Evolutionary conservation across 192 early-diverging fungal species (phyloP), one percentile per base, ranked within the genome.

Genomic region (Podila horticola): DNA sequence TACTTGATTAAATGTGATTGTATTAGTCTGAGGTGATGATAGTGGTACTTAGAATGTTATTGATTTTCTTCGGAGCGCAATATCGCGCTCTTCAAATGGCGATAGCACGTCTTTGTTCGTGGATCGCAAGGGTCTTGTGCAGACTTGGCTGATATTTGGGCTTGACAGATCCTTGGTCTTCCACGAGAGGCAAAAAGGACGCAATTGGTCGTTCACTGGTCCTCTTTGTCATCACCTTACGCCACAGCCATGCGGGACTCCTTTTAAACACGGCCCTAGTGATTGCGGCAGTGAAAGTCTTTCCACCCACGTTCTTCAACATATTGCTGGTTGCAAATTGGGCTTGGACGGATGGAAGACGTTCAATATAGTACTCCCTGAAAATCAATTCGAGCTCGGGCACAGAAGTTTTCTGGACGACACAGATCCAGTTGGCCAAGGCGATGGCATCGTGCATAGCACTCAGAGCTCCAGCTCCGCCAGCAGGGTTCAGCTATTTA

Each of bases 381-480:
- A 66, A 66, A 26, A 66, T 51, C 64, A 33, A 31, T 20, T 51
- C 30, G 22, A 66, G 28, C 0, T 66, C 64, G 8, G 17, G 22
- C 48, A 66, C 64, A 28, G 49, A 11, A n/a, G 28, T 66, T n/a
- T 22, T 51, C 48, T 50, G 50, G 19, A 67, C 22, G 41, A 29
- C 64, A 19, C 48, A 49, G 12, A 64, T 64, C 63, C 63, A 64
- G 22, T 64, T 64, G 41, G 63, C 63, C 41, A 64, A 17, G 10
- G 26, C 17, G 17, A 64, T 48, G 3, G 63, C 63, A 19, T 49
- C 63, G 5, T 64, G 63, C 63, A 64, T 64, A 26, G 63, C 63
- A 19, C 26, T 64, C n/a, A 45, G 41, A n/a, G 36, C 36, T 7
- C 63, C 63, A 49, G 45, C 63, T 64, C 63, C 63, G 28, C 63